Evolutionary conservation across 2,329 filamentous ascomycete species (phyloP).

Genomic region (Aspergillus sp.): DNA sequence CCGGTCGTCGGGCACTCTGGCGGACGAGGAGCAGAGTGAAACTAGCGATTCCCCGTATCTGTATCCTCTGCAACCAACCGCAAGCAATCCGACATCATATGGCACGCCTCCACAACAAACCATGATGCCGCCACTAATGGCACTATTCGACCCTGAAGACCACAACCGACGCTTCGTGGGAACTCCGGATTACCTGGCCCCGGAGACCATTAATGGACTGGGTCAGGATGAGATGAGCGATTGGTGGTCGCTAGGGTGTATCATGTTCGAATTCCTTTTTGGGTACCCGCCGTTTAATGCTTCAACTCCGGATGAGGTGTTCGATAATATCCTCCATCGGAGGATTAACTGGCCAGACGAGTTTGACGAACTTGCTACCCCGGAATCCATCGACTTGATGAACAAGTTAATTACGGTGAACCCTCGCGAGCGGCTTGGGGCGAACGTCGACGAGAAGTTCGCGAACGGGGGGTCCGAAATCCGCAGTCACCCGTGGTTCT

Average conservation of each 20-base stretch:
- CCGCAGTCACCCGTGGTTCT: conserved; percentile 80
- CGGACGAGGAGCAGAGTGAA: conserved; percentile 69
- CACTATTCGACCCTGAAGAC: conserved; percentile 90
- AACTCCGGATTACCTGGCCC: conserved; percentile 92
- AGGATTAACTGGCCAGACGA: conserved; percentile 90
- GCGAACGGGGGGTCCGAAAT: conserved; percentile 84
- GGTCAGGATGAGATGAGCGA: conserved; percentile 97
- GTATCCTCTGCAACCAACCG: conserved; percentile 53
- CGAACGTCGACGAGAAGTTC: conserved; percentile 76
- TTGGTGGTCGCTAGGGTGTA: conserved; percentile 99
- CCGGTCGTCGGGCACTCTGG: conserved; percentile 40
- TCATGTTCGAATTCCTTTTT: conserved; percentile 91
- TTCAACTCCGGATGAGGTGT: conserved; percentile 80
- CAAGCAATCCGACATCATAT: conserved; percentile 41
- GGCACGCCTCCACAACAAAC: conserved; percentile 49
- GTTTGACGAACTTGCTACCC: conserved; percentile 67
- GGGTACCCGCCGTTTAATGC: conserved; percentile 93
- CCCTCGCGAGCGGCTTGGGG: conserved; percentile 70
- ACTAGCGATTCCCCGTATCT: conserved; percentile 71
- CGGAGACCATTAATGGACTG: conserved; percentile 90
- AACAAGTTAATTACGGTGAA: conserved; percentile 83
- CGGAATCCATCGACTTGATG: conserved; percentile 88
- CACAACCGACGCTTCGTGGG: conserved; percentile 89
- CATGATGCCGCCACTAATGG: conserved; percentile 87
- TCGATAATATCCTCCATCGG: conserved; percentile 87